These are phyloP conservation scores for Lepidopterella palustris DNA, from an alignment of 495 filamentous ascomycete genomes.

Conservation along the genomic window DNA sequence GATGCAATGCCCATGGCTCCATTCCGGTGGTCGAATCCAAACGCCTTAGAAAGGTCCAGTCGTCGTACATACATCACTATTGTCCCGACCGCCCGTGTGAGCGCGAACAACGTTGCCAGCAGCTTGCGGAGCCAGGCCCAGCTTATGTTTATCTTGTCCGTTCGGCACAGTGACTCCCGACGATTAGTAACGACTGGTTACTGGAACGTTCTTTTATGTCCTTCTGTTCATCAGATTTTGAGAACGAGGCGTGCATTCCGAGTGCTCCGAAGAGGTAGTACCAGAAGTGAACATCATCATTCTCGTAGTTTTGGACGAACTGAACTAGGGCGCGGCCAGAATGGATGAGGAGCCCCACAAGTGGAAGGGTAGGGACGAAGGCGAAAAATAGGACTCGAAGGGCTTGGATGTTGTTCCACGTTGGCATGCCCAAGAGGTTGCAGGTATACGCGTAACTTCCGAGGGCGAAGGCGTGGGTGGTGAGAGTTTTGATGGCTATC, in stretches of 20 bases:
- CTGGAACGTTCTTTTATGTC: not conserved
- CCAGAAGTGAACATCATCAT: constrained; percentile 11
- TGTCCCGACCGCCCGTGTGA: constrained; percentile 15
- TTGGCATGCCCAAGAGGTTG: constrained; percentile 8
- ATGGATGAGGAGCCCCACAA: constrained; percentile 6
- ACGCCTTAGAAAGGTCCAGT: not conserved
- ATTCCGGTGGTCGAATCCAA: constrained; percentile 14
- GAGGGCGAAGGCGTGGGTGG: constrained; percentile 15
- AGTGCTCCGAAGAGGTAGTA: constrained; percentile 13
- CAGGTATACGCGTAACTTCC: constrained; percentile 5
- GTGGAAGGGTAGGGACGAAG: constrained; percentile 16
- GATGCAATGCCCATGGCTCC: constrained; percentile 18
- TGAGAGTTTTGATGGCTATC: constrained; percentile 12
- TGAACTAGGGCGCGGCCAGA: constrained; percentile 2
- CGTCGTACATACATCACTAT: constrained; percentile 17
- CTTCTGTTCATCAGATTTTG: constrained; percentile 5
- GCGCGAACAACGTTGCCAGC: constrained; percentile 1
- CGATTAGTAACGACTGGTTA: not conserved
- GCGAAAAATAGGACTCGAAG: constrained; percentile 14
- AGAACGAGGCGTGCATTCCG: constrained; percentile 5
- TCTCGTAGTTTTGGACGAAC: constrained; percentile 17
- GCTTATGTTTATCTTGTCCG: not conserved
- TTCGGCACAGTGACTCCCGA: constrained; percentile 11
- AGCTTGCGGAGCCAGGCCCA: constrained; percentile 11
- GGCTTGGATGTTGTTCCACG: constrained; percentile 1